Conservation (phyloP, 768 basidiomycete genomes). For the Amanita molliuscula region DNA sequence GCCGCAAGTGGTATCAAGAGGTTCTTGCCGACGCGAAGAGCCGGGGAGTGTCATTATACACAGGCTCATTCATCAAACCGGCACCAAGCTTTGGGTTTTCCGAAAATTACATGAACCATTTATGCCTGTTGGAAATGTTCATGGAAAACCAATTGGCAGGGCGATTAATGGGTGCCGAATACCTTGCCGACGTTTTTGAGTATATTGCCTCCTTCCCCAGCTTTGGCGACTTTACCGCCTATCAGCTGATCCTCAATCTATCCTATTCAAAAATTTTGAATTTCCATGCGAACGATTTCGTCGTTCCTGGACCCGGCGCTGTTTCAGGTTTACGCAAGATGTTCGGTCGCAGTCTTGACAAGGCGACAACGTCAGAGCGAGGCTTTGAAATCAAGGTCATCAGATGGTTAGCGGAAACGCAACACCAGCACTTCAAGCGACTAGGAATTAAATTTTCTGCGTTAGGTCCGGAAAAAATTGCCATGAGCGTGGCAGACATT, state of each 20-base stretch:
- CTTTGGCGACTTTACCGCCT: constrained; percentile 67
- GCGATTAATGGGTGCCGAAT: constrained; percentile 36
- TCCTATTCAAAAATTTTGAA: constrained; percentile 48
- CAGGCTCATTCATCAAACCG: constrained; percentile 62
- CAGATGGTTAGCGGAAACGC: constrained; percentile 51
- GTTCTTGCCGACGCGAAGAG: constrained; percentile 36
- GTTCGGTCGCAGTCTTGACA: constrained; percentile 36
- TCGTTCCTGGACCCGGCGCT: constrained; percentile 59
- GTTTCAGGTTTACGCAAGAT: constrained; percentile 57
- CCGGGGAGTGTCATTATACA: constrained; percentile 43
- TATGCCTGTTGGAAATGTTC: constrained; percentile 45
- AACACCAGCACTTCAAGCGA: constrained; percentile 50
- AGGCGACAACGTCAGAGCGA: constrained; percentile 17
- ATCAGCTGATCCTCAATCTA: constrained; percentile 54
- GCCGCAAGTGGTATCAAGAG: constrained; percentile 37
- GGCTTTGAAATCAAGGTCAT: constrained; percentile 49
- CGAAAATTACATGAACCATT: constrained; percentile 48
- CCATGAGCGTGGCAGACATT: constrained; percentile 59
- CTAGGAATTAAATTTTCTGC: constrained; percentile 43
- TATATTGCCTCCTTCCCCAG: constrained; percentile 49
- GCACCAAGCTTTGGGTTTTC: constrained; percentile 42
- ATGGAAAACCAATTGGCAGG: constrained; percentile 48
- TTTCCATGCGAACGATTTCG: constrained; percentile 62
- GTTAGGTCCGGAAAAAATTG: constrained; percentile 35
- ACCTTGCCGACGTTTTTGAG: constrained; percentile 56